These are phyloP conservation scores for Elaeagnus macrophylla DNA, from an alignment of 306 rosid species.

Conservation along the genomic window DNA sequence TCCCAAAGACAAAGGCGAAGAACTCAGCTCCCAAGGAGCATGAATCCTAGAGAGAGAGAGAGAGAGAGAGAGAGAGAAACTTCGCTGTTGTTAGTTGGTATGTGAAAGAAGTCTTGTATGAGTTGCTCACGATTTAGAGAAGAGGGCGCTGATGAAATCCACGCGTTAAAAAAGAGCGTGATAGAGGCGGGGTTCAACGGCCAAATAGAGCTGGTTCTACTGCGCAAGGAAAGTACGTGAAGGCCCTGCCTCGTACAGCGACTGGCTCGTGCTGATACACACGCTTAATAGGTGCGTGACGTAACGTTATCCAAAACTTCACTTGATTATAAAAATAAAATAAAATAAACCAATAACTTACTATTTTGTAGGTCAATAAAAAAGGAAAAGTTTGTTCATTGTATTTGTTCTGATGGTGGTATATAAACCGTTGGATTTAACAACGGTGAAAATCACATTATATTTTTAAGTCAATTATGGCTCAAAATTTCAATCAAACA, in stretches of 20 bases:
- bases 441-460: no score
- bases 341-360: no score
- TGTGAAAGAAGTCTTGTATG: slow-evolving; percentile 30
- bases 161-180: slow-evolving; percentile 38
- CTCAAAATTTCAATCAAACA: no score
- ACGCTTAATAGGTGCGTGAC: slow-evolving; percentile 23
- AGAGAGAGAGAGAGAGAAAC: slow-evolving; percentile 23
- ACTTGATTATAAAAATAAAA: no score
- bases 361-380: no score
- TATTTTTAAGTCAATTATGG: no score
- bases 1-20: slow-evolving; percentile 22
- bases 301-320: neutral
- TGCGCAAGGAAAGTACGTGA: slow-evolving; percentile 29
- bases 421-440: no score
- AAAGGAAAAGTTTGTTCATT: no score
- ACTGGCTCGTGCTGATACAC: slow-evolving; percentile 18
- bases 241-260: slow-evolving; percentile 11
- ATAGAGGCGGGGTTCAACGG: neutral
- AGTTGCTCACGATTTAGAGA: slow-evolving; percentile 37
- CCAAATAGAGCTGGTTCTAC: slow-evolving; percentile 33
- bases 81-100: slow-evolving; percentile 41
- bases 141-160: neutral
- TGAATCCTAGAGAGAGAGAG: slow-evolving; percentile 30
- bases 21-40: slow-evolving; percentile 27
- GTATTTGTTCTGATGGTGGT: no score